Percentiles rank a stretch among this genome's conserved stretches.
These are phyloP conservation scores for Gamsiella multidivaricata DNA, from an alignment of 192 early-diverging fungal species.

Conservation along the genomic window DNA sequence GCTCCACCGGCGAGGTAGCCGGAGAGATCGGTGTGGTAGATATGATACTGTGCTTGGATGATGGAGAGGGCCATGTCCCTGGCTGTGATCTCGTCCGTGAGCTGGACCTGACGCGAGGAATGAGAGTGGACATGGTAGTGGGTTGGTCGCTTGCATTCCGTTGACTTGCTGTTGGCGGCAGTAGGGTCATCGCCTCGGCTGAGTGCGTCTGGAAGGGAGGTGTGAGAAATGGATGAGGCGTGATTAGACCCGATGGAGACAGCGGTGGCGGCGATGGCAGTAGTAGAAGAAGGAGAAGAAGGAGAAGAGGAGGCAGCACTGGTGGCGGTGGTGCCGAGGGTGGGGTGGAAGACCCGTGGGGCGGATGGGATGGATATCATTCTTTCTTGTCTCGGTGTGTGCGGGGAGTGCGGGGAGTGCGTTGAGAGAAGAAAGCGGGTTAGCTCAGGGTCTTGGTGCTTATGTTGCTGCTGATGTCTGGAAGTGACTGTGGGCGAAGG, in stretches of 20 bases:
- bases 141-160: slow-evolving; percentile 5
- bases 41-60: slow-evolving; percentile 47
- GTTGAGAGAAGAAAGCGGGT: too few relatives aligned
- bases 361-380: slow-evolving; percentile 44
- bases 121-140: slow-evolving; percentile 35
- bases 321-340: neutral
- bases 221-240: neutral
- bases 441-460: too few relatives aligned
- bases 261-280: neutral
- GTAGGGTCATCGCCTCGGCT: neutral
- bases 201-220: neutral
- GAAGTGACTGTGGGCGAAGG: neutral
- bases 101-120: slow-evolving; percentile 27
- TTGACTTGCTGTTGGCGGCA: slow-evolving; percentile 1
- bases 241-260: neutral
- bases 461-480: neutral
- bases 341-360: slow-evolving; percentile 21
- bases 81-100: slow-evolving; percentile 32
- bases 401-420: too few relatives aligned
- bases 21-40: slow-evolving; percentile 48
- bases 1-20: slow-evolving; percentile 40
- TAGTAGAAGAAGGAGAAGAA: slow-evolving; percentile 3
- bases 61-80: slow-evolving; percentile 43
- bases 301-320: neutral
- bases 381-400: neutral